These are phyloP conservation scores for Venturia nashicola DNA, from an alignment of 2,329 filamentous ascomycete genomes.

Conservation along the genomic window DNA sequence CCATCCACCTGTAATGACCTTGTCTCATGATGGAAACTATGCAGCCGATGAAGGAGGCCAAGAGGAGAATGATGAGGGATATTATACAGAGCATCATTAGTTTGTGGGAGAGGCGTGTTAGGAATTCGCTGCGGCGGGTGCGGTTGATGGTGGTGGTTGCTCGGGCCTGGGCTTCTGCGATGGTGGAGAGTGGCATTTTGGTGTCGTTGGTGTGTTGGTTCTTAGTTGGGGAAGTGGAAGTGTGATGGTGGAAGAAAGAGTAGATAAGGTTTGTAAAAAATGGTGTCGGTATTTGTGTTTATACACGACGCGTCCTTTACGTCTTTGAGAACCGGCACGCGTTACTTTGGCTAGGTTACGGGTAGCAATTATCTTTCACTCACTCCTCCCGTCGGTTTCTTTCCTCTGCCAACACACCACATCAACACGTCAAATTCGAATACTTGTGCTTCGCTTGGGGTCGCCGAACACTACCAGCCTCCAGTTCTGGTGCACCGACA, in stretches of 20 bases:
- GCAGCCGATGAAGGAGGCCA: not conserved
- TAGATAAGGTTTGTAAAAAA: no score
- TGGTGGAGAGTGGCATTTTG: not conserved
- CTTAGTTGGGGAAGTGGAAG: no score
- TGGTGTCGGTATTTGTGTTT: not conserved
- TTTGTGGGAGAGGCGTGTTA: not conserved
- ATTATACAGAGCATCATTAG: not conserved
- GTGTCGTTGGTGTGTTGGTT: not conserved
- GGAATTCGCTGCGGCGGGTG: not conserved
- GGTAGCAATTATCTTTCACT: no score
- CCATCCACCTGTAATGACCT: not conserved
- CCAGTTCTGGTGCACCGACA: not conserved
- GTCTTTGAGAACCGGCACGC: not conserved
- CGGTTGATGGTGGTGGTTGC: not conserved
- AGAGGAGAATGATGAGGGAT: not conserved
- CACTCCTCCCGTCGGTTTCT: not conserved
- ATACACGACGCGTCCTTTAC: not conserved
- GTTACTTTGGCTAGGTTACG: no score
- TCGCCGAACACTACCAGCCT: no score
- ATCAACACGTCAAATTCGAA: no score
- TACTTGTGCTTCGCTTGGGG: no score
- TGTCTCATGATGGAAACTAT: not conserved
- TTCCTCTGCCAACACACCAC: not conserved
- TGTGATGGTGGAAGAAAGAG: no score
- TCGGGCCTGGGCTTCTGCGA: not conserved